These are phyloP conservation scores for Exserohilum rostratum DNA, from an alignment of 2,329 filamentous ascomycete genomes.

Conservation along the genomic window DNA sequence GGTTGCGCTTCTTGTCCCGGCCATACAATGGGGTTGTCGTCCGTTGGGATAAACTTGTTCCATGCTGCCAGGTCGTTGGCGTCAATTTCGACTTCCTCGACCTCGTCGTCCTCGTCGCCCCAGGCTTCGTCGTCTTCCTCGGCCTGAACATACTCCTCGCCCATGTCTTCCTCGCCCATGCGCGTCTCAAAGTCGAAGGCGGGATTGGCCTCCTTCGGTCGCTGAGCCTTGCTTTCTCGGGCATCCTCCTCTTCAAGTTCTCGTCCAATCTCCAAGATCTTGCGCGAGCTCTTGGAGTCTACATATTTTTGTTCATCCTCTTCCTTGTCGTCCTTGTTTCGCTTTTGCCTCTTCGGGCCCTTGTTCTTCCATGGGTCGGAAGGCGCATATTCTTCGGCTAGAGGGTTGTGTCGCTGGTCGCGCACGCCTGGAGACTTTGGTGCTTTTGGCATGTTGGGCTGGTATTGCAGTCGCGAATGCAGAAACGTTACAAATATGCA, in stretches of 20 bases:
- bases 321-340: constrained; percentile 57
- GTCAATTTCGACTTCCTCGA: constrained; percentile 76
- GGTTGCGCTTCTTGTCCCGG: constrained; percentile 59
- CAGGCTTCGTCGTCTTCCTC: constrained; percentile 66
- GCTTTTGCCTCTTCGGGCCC: constrained; percentile 67
- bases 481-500: no score
- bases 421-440: constrained; percentile 61
- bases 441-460: constrained; percentile 75
- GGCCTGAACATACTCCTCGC: constrained; percentile 56
- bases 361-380: constrained; percentile 74
- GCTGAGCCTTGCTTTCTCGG: constrained; percentile 53
- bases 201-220: constrained; percentile 58
- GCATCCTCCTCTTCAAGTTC: constrained; percentile 85
- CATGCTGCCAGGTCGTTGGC: constrained; percentile 89
- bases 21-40: constrained; percentile 76
- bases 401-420: constrained; percentile 81
- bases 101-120: constrained; percentile 79
- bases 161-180: constrained; percentile 60
- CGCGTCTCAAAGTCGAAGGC: constrained; percentile 83
- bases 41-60: constrained; percentile 82
- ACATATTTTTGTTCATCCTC: constrained; percentile 73
- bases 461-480: not conserved
- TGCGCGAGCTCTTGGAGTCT: constrained; percentile 84
- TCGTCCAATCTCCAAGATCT: constrained; percentile 87
- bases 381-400: constrained; percentile 84